Percentiles rank a stretch among this genome's conserved stretches.
phyloP scores from a whole-genome alignment of 1,284 basidiomycete genomes.

The Macrocybe sp. region DNA sequence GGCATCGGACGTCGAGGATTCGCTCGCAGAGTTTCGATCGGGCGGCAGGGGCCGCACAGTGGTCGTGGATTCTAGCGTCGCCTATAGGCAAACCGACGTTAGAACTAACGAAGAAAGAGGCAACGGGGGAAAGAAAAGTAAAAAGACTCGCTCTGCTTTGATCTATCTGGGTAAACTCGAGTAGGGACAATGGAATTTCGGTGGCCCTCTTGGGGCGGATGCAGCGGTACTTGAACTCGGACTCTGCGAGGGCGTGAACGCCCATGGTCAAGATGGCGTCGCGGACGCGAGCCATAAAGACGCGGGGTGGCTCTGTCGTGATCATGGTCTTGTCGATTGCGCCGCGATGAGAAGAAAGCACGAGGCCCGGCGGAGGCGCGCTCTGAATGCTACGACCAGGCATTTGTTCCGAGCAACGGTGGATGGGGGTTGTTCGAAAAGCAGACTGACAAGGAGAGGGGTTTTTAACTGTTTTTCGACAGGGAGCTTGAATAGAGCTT shows the following conservation, averaged over 20 bases:
- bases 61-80: too few relatives aligned
- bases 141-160: too few relatives aligned
- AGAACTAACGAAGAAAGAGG: too few relatives aligned
- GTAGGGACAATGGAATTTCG: conserved; percentile 14
- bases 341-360: conserved; percentile 60
- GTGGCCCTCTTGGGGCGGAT: conserved; percentile 59
- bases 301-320: conserved; percentile 75
- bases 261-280: conserved; percentile 82
- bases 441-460: too few relatives aligned
- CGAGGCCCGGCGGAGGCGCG: conserved; percentile 52
- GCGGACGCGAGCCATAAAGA: conserved; percentile 79
- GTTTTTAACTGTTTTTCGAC: too few relatives aligned
- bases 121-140: too few relatives aligned
- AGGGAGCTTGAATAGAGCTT: too few relatives aligned
- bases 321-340: conserved; percentile 90
- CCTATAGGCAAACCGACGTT: too few relatives aligned
- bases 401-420: too few relatives aligned
- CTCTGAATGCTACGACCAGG: neutral
- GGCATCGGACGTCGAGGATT: conserved; percentile 26
- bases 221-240: conserved; percentile 81
- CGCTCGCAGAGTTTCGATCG: neutral
- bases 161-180: too few relatives aligned
- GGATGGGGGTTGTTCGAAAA: too few relatives aligned
- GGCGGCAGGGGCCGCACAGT: too few relatives aligned
- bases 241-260: conserved; percentile 78